These are phyloP conservation scores for Acer negundo DNA, from an alignment of 345 rosid genomes.

Conservation along the genomic window DNA sequence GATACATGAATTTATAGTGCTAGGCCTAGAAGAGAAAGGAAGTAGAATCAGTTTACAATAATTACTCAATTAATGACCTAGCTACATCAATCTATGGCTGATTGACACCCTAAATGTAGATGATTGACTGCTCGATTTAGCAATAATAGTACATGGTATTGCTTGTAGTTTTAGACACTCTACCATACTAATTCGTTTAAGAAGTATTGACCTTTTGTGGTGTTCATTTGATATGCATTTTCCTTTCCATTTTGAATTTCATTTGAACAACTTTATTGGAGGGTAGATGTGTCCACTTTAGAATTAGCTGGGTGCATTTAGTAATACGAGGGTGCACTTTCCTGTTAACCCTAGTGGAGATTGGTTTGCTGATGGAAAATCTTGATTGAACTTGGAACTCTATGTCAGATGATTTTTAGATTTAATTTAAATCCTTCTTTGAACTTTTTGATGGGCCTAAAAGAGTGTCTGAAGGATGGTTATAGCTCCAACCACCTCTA, in stretches of 20 bases:
- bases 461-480: background rate
- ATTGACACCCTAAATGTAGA: no score
- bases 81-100: no score
- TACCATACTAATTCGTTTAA: background rate
- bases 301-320: background rate
- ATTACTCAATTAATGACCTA: no score
- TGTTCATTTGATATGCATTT: background rate
- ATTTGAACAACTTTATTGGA: background rate
- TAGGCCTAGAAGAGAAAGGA: no score
- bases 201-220: background rate
- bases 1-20: no score
- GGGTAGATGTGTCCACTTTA: background rate
- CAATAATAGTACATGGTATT: background rate
- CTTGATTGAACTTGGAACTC: background rate
- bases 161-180: background rate
- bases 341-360: background rate
- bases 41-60: no score
- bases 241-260: background rate
- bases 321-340: background rate
- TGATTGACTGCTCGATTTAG: no score
- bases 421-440: background rate
- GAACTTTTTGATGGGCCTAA: background rate
- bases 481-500: background rate
- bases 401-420: background rate
- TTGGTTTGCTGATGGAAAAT: background rate